phyloP scores from a whole-genome alignment of 2,329 filamentous ascomycete species.

The Coniella lustricola region DNA sequence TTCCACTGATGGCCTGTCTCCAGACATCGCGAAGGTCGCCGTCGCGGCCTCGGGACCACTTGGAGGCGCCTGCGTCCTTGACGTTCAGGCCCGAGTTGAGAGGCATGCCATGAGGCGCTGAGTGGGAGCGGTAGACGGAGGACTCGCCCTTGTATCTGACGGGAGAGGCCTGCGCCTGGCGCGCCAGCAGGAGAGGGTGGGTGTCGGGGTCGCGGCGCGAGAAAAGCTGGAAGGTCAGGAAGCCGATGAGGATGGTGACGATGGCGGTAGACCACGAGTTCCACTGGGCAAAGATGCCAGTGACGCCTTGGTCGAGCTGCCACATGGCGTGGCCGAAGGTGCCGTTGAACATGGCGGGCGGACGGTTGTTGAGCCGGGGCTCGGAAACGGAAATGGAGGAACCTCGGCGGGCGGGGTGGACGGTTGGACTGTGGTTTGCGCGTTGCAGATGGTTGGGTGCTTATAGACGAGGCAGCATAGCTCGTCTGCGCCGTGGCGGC shows the following conservation, averaged over 20 bases:
- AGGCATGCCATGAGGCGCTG: conserved; percentile 77
- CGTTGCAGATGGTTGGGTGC: neutral
- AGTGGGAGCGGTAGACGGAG: conserved; percentile 75
- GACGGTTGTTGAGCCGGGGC: neutral
- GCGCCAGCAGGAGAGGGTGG: conserved; percentile 82
- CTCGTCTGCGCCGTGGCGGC: neutral
- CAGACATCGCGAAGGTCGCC: conserved; percentile 91
- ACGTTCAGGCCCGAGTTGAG: conserved; percentile 73
- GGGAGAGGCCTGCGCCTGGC: conserved; percentile 71
- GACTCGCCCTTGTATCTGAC: conserved; percentile 82
- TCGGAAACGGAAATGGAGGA: neutral
- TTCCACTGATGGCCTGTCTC: conserved; percentile 63
- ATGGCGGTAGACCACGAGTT: conserved; percentile 72
- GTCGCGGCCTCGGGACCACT: conserved; percentile 76
- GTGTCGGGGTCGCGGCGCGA: conserved; percentile 76
- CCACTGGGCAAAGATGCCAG: conserved; percentile 69
- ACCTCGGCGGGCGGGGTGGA: neutral
- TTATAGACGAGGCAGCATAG: neutral
- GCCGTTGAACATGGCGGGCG: conserved; percentile 14
- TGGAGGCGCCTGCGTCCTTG: conserved; percentile 69
- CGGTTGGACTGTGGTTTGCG: neutral
- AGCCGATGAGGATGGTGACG: conserved; percentile 55
- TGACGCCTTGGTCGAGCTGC: conserved; percentile 64
- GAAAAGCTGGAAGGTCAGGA: conserved; percentile 65
- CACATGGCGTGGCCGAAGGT: conserved; percentile 50